Base-by-base conservation (phyloP, 2,329 filamentous ascomycete species). In the Blumeria hordei region DNA sequence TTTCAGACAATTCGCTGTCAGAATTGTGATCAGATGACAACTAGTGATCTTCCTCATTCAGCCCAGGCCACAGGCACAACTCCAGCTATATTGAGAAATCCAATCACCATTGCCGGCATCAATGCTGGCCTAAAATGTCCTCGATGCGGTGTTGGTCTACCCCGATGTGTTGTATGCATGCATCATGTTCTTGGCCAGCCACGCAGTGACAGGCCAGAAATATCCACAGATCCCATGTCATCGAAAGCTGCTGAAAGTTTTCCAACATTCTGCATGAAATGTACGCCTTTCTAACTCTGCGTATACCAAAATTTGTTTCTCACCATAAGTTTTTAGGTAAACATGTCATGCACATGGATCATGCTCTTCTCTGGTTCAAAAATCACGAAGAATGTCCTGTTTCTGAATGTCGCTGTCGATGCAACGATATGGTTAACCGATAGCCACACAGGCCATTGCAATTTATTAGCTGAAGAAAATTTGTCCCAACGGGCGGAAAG, bases 261-360 rank as follows among this genome's bases (percentile, higher is more conserved):
- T 62, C 77, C 78, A n/a, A 81, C 77, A 0, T 83, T 83, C 62
- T 84, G 80, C 58, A 69, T 83, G 45, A 73, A 74, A 60, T 84
- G 80, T 63, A 52, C 8, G 50, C 39, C 3, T n/a, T 18, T 45
- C n/a, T 16, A 45, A 45, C 21, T 45, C 9, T 28, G 21, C 21
- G 9, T 12, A 21, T 32, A 47, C 32, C 16, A 6, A 47, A 47
- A 32, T 47, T 6, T 21, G 32, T 6, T 11, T 32, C 6, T 47
- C 21, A 47, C 44, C 21, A 21, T 21, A 12, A 12, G 32, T 9
- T 7, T 52, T 9, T 18, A 52, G 50, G 50, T 28, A 78, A 82
- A 62, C 80, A 84, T 62, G 78, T 81, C 9, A 67, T 80, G 62
- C 80, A 84, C 61, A 69, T 82, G 56, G 80, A 83, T 60, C 80